Base-by-base conservation (phyloP, 306 rosid genomes). In the Dicorynia guianensis region DNA sequence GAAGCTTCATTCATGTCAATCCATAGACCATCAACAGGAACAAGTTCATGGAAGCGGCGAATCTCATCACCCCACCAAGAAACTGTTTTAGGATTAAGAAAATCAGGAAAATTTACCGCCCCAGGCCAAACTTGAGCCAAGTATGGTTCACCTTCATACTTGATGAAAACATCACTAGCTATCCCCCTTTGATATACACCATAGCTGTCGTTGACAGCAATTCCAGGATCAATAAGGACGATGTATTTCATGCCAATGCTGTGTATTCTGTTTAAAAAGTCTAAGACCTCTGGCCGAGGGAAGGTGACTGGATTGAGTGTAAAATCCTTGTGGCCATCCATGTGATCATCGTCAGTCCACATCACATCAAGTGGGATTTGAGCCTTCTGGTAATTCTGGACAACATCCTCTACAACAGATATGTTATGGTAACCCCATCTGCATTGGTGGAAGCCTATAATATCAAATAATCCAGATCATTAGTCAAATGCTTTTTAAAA, bases 391-490 rank as follows among this genome's bases (percentile, higher is more conserved):
- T 93, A 93, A 67, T 81, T 93, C 59, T 74, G 93, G 12, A 93
- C 97, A 46, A 25, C 30, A 25, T 25, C 30, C 30, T 93, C 98
- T 62, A 87, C 83, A 1, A 90, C 90, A 10, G 97, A 93, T 69
- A 93, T 73, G 79, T 93, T 91, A 78, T 93, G 97, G 86, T 93
- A 93, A 25, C 98, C 97, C 98, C 97, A 93, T 89, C 90, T 89
- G 74, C 98, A 91, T 79, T 93, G 98, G 80, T 93, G 98, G 82
- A 93, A 93, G 78, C 97, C 97, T 93, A 85, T 15, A 71, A 5
- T 40, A 30, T 49, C 80, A 80, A 74, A 76, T 8, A 1, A 55
- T n/a, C 2, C 30, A 25, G 30, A 25, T 11, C 63, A 34, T 65
- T 65, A 18, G 12, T 76, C 33, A 43, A 64, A 20, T 54, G 6